Evolutionary conservation across 2,329 filamentous ascomycete genomes (phyloP), one percentile per base, ranked within the genome.

Genomic region (Claviceps citrina): DNA sequence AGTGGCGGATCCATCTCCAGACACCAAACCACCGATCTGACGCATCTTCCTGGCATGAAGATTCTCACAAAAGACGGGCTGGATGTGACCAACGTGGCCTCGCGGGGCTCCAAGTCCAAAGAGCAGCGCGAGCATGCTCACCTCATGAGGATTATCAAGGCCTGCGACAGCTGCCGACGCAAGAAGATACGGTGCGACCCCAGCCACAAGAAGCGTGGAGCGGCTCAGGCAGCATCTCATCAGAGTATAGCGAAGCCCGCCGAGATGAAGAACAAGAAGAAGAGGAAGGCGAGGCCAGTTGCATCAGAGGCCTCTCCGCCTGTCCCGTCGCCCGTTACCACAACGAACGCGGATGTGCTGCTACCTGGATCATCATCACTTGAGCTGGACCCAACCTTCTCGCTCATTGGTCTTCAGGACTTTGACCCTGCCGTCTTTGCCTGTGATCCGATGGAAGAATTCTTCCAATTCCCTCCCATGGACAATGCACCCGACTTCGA

Each of bases 101-200:
- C 72, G 13, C 67, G 75, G 30, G 73, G 74, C 26, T 73, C 68
- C 55, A 79, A 78, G 61, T 76, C 76, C 39, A 76, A 76, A 64
- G 75, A 78, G 62, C 75, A 79, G 62, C 68, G 76, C 26, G 74
- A 78, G 39, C 76, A 78, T 51, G 76, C 76, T 5, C 74, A 78
- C 48, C 59, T 78, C 35, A 79, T 80, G 71, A 65, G 76, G 44
- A 74, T 76, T 52, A 73, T 78, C 54, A 78, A 78, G 60, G 76
- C 76, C n/a, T 80, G 76, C 53, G 70, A 76, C 32, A 62, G 64
- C 44, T 80, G 76, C 61, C 63, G 66, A 44, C 65, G 62, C 54
- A 79, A 77, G 67, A 80, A 80, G 68, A 65, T 72, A 31, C 68
- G 73, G 34, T 77, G 73, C 52, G 71, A 75, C 47, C 73, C 73